Evolutionary conservation across 2,329 filamentous ascomycete genomes (phyloP).

Genomic region (Botrytis fabae): DNA sequence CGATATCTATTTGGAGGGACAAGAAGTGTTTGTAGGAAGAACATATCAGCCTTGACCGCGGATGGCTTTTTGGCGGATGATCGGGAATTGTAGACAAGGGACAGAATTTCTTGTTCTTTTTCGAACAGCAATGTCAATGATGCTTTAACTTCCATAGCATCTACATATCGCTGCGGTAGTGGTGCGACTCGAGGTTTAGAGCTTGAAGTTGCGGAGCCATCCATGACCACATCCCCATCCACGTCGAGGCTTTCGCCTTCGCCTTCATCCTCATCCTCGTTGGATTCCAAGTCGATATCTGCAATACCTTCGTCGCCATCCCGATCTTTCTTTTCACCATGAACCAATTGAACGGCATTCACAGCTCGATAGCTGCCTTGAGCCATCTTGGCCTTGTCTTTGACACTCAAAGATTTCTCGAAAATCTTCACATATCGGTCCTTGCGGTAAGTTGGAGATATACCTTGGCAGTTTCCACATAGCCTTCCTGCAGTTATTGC

Average conservation of each 20-base stretch:
- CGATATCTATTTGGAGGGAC: conserved; percentile 92
- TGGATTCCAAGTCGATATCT: conserved; percentile 58
- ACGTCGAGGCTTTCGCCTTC: conserved; percentile 52
- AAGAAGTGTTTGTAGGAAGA: conserved; percentile 83
- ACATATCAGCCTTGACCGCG: conserved; percentile 78
- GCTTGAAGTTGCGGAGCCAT: conserved; percentile 42
- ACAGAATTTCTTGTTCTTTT: conserved; percentile 80
- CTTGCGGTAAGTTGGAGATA: conserved; percentile 83
- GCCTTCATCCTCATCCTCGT: conserved; percentile 46
- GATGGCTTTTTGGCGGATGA: conserved; percentile 53
- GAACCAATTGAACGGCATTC: conserved; percentile 42
- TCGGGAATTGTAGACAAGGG: conserved; percentile 80
- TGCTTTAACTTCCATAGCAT: conserved; percentile 78
- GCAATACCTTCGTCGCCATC: conserved; percentile 66
- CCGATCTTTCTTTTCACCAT: conserved; percentile 43
- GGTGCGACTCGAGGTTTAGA: conserved; percentile 44
- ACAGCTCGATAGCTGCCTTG: conserved; percentile 57
- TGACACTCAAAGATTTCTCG: conserved; percentile 72
- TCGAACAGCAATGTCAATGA: conserved; percentile 78
- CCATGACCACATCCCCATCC: conserved; percentile 59
- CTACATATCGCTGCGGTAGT: conserved; percentile 70
- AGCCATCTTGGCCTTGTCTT: conserved; percentile 76
- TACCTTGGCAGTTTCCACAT: conserved; percentile 66
- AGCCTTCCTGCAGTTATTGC: conserved; percentile 68
- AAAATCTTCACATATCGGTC: conserved; percentile 94